These are phyloP conservation scores for Boletellus dicymbophilus DNA, from an alignment of 1,284 basidiomycete genomes.

Conservation along the genomic window DNA sequence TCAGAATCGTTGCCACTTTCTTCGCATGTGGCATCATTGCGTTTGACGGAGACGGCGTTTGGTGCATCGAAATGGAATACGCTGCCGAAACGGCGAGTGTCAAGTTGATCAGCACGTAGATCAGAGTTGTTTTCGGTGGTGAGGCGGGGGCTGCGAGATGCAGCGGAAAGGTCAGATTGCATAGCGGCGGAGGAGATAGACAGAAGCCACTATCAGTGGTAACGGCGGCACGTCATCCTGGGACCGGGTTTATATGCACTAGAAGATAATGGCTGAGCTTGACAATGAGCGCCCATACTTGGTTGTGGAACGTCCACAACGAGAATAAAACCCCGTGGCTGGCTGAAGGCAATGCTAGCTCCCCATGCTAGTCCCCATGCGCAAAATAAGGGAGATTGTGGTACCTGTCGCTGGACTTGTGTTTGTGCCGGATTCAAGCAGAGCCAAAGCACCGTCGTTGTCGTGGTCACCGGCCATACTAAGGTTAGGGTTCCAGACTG, in stretches of 20 bases:
- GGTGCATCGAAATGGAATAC: conserved; percentile 18
- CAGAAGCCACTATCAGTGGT: conserved; percentile 6
- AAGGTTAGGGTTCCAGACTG: conserved; percentile 17
- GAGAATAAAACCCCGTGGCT: conserved; percentile 14
- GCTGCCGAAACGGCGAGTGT: conserved; percentile 31
- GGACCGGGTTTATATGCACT: conserved; percentile 24
- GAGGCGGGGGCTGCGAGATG: conserved; percentile 7
- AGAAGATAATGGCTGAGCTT: conserved; percentile 17
- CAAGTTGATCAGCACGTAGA: conserved; percentile 4
- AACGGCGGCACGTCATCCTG: not conserved
- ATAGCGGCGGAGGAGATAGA: conserved; percentile 9
- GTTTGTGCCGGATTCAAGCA: too few relatives aligned
- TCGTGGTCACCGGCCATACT: not conserved
- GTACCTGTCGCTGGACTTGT: too few relatives aligned
- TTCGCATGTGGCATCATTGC: conserved; percentile 7
- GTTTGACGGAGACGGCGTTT: conserved; percentile 4
- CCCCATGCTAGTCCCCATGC: not conserved
- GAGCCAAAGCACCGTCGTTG: too few relatives aligned
- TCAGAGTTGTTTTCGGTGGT: not conserved
- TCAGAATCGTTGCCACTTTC: conserved; percentile 10
- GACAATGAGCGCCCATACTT: conserved; percentile 23
- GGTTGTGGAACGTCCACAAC: conserved; percentile 22
- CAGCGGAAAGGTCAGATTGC: conserved; percentile 7
- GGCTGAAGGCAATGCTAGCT: conserved; percentile 12
- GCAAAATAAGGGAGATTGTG: too few relatives aligned